A percentile compares a stretch with the other conserved stretches of the same genome.
Evolutionary conservation across 805 yeast genomes (phyloP).

Genomic region (Pichia kluyveri): DNA sequence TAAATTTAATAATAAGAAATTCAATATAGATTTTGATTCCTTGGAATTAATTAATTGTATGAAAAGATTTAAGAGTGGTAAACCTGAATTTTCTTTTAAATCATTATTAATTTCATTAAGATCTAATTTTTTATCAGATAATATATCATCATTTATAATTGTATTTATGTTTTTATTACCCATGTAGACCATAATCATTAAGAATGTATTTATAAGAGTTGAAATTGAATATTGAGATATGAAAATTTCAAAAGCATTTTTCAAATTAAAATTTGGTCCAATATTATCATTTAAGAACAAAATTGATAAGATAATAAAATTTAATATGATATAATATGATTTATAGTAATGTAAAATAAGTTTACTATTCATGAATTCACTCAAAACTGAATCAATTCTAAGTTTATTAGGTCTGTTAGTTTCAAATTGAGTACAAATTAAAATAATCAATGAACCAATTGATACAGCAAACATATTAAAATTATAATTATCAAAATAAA

Average conservation of each 20-base stretch:
- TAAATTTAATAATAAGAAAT: constrained; percentile 75
- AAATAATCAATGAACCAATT: constrained; percentile 22
- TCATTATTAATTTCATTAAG: background rate
- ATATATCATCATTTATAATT: no score
- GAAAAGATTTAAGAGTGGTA: constrained; percentile 16
- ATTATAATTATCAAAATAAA: constrained; percentile 14
- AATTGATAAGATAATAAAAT: constrained; percentile 6
- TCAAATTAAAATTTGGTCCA: constrained; percentile 5
- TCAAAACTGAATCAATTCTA: constrained; percentile 6
- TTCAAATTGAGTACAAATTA: constrained; percentile 24
- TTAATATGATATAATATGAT: constrained; percentile 17
- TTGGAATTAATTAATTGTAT: constrained; percentile 35
- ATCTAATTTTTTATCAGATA: no score
- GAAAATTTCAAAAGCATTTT: constrained; percentile 1
- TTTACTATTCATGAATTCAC: constrained; percentile 17
- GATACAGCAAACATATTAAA: constrained; percentile 24
- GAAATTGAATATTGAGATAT: constrained; percentile 7
- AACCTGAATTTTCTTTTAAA: background rate
- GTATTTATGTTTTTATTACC: no score
- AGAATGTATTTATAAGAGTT: constrained; percentile 8
- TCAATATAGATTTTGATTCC: constrained; percentile 84
- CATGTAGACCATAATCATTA: constrained; percentile 9
- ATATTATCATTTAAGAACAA: constrained; percentile 8
- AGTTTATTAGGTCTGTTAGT: constrained; percentile 6
- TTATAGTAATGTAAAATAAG: constrained; percentile 17